Evolutionary conservation across 2,329 filamentous ascomycete species (phyloP).

Genomic region (Fusarium algeriense): DNA sequence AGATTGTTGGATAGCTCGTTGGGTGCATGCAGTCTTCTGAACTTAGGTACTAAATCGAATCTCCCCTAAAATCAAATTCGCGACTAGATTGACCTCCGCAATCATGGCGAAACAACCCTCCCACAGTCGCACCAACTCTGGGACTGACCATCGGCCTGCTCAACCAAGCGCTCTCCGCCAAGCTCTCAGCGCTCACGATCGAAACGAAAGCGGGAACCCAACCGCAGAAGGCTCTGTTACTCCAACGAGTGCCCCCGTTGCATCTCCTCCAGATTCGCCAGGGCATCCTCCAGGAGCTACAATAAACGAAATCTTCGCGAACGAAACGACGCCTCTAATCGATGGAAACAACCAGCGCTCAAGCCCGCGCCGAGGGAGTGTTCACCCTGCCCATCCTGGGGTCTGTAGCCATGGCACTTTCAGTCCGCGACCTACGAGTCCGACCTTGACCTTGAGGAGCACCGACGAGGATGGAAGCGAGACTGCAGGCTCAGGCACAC

Average conservation of each 20-base stretch:
- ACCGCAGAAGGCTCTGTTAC: slow-evolving; percentile 6
- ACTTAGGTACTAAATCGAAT: neutral
- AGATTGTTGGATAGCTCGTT: neutral
- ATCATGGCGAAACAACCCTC: slow-evolving; percentile 47
- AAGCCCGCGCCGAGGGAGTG: slow-evolving; percentile 35
- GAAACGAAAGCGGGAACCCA: slow-evolving; percentile 27
- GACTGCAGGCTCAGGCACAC: slow-evolving; percentile 50
- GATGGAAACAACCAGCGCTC: slow-evolving; percentile 43
- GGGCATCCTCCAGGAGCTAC: slow-evolving; percentile 41
- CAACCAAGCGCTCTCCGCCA: slow-evolving; percentile 62
- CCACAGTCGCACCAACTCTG: slow-evolving; percentile 48
- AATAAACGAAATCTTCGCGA: slow-evolving; percentile 42
- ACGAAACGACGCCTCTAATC: slow-evolving; percentile 67
- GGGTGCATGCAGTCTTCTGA: neutral
- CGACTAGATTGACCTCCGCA: slow-evolving; percentile 16
- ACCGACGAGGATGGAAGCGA: slow-evolving; percentile 50
- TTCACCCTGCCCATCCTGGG: slow-evolving; percentile 57
- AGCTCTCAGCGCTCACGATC: slow-evolving; percentile 54
- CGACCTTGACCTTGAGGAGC: slow-evolving; percentile 52
- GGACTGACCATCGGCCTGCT: slow-evolving; percentile 55
- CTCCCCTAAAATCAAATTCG: neutral
- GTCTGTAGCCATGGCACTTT: slow-evolving; percentile 81
- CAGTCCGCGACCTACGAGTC: slow-evolving; percentile 72
- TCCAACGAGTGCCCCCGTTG: slow-evolving; percentile 30
- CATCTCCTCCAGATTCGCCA: slow-evolving; percentile 41